Base-by-base conservation (phyloP, 345 rosid species). In the Melastoma malabathricum region DNA sequence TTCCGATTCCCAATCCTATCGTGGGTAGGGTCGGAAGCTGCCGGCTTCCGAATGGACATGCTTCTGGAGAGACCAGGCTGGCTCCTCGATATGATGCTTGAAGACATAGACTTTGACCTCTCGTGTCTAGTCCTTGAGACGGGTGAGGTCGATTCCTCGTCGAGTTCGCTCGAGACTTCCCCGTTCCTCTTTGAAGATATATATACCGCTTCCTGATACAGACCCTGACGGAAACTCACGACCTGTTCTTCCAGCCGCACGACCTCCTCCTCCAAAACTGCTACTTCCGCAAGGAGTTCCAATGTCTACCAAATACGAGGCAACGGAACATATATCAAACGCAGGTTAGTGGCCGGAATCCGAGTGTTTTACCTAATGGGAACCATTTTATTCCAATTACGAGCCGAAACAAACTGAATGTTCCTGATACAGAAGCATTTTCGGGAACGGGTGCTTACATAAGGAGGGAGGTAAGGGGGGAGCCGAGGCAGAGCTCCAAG, bases 201-300 rank as follows among this genome's bases (percentile, higher is more conserved):
- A 68, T 65, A 78, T 16, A 76, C 82, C 56, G 96, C 94, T 73
- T 90, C 94, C 59, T 80, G 82, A 65, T 83, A 90, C 7, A 92
- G 70, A 54, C 82, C 89, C 69, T 92, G 95, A 58, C 94, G 76
- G 58, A 82, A 87, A 66, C 74, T 85, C 27, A 87, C 93, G 17
- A 88, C 86, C 71, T 81, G 84, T 47, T 92, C 98, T 72, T 92
- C 98, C 14, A 92, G 83, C 62, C 95, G 75, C 58, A 78, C 97
- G 10, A 92, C 83, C 71, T 92, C 98, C 65, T 92, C 98, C 64
- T 92, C 98, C 67, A 92, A 67, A 50, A 92, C 95, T 58, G 98
- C 98, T 44, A 92, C 95, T 72, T 92, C 98, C 57, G 98, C 98
- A 19, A 92, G 88, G 52, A 92, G 87, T 79, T 92, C 94, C 61